Evolutionary conservation across 2,329 filamentous ascomycete species (phyloP).

Genomic region (Kalmusia sp.): DNA sequence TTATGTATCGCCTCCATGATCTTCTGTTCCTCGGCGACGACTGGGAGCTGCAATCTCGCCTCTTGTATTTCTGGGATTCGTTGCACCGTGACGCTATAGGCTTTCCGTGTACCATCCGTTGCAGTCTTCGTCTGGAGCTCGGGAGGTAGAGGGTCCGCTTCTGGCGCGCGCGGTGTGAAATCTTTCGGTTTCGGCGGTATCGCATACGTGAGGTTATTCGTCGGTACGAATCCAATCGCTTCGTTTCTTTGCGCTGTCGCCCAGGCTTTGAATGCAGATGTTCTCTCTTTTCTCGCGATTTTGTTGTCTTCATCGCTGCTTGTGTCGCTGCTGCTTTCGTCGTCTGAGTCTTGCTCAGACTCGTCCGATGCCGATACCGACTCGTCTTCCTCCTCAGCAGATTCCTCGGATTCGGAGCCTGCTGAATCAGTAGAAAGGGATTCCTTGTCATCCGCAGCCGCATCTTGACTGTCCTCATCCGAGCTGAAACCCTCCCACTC

Average conservation of each 20-base stretch:
- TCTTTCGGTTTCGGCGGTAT: slow-evolving; percentile 60
- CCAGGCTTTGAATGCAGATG: slow-evolving; percentile 91
- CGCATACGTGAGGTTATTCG: slow-evolving; percentile 44
- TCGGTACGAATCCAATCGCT: slow-evolving; percentile 72
- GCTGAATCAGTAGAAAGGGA: slow-evolving; percentile 17
- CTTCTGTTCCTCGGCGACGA: slow-evolving; percentile 93
- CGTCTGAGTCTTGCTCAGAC: slow-evolving; percentile 45
- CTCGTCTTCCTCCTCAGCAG: slow-evolving; percentile 18
- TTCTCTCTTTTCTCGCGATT: slow-evolving; percentile 51
- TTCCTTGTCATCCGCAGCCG: slow-evolving; percentile 2
- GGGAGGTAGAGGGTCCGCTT: slow-evolving; percentile 73
- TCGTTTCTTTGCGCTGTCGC: slow-evolving; percentile 86
- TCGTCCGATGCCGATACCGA: slow-evolving; percentile 36
- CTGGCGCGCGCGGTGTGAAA: slow-evolving; percentile 71
- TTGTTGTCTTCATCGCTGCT: slow-evolving; percentile 47
- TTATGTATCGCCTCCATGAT: slow-evolving; percentile 98
- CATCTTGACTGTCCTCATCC: slow-evolving; percentile 51
- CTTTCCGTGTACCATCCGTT: slow-evolving; percentile 69
- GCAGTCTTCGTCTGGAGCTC: slow-evolving; percentile 67
- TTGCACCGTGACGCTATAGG: slow-evolving; percentile 75
- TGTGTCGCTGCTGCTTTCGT: slow-evolving; percentile 36
- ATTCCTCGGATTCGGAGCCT: slow-evolving; percentile 7
- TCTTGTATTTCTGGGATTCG: slow-evolving; percentile 78
- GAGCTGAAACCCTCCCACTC: slow-evolving; percentile 70
- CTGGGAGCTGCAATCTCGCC: slow-evolving; percentile 79